Evolutionary conservation across 306 rosid species (phyloP), one percentile per base, ranked within the genome.

Genomic region (Vigna angularis): DNA sequence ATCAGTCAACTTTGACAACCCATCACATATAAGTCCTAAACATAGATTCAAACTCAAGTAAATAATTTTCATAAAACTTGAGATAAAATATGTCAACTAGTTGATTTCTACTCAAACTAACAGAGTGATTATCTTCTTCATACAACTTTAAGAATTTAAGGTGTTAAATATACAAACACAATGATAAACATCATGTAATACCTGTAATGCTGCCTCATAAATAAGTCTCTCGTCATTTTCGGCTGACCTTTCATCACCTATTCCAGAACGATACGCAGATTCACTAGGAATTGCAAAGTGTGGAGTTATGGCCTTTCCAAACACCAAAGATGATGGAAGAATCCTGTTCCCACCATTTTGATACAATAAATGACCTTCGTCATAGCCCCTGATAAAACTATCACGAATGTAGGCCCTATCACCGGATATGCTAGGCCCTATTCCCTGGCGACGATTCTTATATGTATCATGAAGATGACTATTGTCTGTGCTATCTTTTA

Each of bases 161-260:
- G 30, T 80, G 65, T 65, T 47, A 48, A 61, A 40, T 45, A 20
- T 26, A 30, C 32, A 51, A 40, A 47, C 18, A 53, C 28, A 22
- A 18, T 13, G 6, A 69, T 36, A 57, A 70, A 66, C 50, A 32
- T 20, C 59, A 70, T 51, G 79, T 32, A 55, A 59, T 87, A 95
- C 99, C 98, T 91, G 81, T 63, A 95, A 77, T 53, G 98, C 96
- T 18, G 99, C 99, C 84, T 93, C 91, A 84, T 93, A 93, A 85
- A 95, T 83, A 76, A 89, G 81, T 76, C 97, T 93, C 85, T 95
- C 97, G 7, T 95, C 99, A 75, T 64, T 87, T 64, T 18, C 97
- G 56, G 93, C 30, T 69, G 67, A 87, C 88, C 83, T 84, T 71
- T 91, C 96, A 85, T 91, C 99, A 20, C 83, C 93, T 72, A 58